Base-by-base conservation (phyloP, 306 rosid species). In the Pachyrhizus erosus region DNA sequence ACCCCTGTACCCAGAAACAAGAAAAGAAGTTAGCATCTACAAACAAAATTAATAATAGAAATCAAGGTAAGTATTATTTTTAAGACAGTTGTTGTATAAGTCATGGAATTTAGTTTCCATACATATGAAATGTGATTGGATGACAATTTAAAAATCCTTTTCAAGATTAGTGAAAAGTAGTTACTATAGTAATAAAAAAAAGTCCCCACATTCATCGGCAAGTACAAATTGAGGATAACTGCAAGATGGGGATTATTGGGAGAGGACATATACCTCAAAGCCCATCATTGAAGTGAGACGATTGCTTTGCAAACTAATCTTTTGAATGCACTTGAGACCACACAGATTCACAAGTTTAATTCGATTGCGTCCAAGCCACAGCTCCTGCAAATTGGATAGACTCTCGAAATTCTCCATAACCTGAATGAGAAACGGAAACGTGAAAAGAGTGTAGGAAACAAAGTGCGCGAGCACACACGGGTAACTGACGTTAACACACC, bases 271-370 rank as follows among this genome's bases (percentile, higher is more conserved):
- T 82, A 91, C 98, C 94, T 92, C 98, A 82, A 96, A 87, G 78
- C 99, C 98, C 39, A 66, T 52, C 92, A 89, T 92, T 3, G 97
- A 87, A 84, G 98, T 96, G 88, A 93, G 84, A 37, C 97, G 94
- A 82, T 96, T 96, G 89, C 99, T 96, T 67, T 93, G 99, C 91
- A 96, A 79, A 89, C 97, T 96, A 87, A 96, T 90, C 90, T 92
- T 92, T 91, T 90, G 87, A 70, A 96, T 90, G 80, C 89, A 90
- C 79, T 86, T 87, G 70, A 93, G 84, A 71, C 98, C 98, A 73
- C 97, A 96, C 51, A 96, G 84, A 83, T 93, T 90, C 11, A 96
- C 90, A 52, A 58, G 79, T 84, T 96, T 96, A 68, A 93, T 91
- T 46, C 99, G 91, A 80, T 96, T 96, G 31, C 94, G 94, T 14